These are phyloP conservation scores for Fusarium burgessii DNA, from an alignment of 2,329 filamentous ascomycete genomes.

Conservation along the genomic window DNA sequence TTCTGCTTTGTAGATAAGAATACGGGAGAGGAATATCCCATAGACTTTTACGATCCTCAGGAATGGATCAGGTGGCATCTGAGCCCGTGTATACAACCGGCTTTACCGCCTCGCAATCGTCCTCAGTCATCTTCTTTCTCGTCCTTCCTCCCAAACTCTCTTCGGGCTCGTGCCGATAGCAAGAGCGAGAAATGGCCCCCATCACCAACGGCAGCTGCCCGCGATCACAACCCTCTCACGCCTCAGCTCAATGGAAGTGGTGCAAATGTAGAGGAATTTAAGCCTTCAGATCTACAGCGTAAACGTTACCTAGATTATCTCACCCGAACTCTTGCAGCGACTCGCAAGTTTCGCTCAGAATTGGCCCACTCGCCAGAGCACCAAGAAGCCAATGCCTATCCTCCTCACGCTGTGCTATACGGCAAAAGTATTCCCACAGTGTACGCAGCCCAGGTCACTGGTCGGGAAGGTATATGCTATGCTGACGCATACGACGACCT, in stretches of 20 bases:
- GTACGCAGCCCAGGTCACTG: slow-evolving; percentile 80
- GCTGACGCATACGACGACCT: slow-evolving; percentile 87
- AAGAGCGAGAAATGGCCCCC: slow-evolving; percentile 51
- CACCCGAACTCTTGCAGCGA: slow-evolving; percentile 76
- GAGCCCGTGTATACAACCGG: slow-evolving; percentile 79
- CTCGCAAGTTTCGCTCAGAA: slow-evolving; percentile 80
- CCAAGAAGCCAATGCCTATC: slow-evolving; percentile 77
- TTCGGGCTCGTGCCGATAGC: slow-evolving; percentile 60
- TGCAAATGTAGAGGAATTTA: slow-evolving; percentile 37
- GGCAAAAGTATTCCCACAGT: slow-evolving; percentile 89
- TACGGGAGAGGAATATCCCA: slow-evolving; percentile 81
- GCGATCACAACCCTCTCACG: slow-evolving; percentile 52
- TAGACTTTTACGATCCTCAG: slow-evolving; percentile 85
- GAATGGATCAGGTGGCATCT: slow-evolving; percentile 83
- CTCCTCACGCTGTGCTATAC: slow-evolving; percentile 85
- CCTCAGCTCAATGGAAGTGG: slow-evolving; percentile 45
- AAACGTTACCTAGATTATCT: slow-evolving; percentile 72
- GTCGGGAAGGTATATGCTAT: slow-evolving; percentile 78
- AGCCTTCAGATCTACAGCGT: slow-evolving; percentile 45
- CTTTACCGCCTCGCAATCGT: slow-evolving; percentile 68
- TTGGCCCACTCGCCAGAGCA: slow-evolving; percentile 71
- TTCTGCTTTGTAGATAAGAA: slow-evolving; percentile 87
- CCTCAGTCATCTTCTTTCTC: slow-evolving; percentile 59
- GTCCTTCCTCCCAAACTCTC: slow-evolving; percentile 59
- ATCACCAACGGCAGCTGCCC: slow-evolving; percentile 41